Base-by-base conservation (phyloP, 2,329 filamentous ascomycete species). In the Beauveria varroae region DNA sequence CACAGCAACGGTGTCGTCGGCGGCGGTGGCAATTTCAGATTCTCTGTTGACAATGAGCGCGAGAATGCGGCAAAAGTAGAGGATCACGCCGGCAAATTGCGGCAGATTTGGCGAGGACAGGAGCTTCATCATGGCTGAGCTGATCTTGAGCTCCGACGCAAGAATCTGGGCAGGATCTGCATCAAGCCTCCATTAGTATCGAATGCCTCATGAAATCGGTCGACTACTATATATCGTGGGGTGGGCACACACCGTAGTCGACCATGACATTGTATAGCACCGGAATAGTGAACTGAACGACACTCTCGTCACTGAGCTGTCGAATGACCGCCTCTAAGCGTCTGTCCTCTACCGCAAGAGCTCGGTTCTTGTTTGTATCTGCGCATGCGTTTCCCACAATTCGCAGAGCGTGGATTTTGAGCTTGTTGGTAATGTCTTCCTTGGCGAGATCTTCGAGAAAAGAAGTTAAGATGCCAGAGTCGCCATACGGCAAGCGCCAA, bases 181-280 rank as follows among this genome's bases (percentile, higher is more conserved):
- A 20, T 2, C 64, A 26, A 30, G 8, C 1, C 12, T 43, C 14
- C 10, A 12, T 59, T 24, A 59, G 56, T 30, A 43, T 7, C 2
- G 4, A 14, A 59, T 40, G 12, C 20, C 16, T 43, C 9, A 9
- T 18, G 26, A 26, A 20, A 16, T 37, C 2, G 16, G 28, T 5
- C 6, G 14, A 14, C 20, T 24, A 1, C 9, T 40, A 9, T 2
- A 6, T n/a, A 10, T 8, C 8, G 5, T 20, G 16, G 8, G n/a
- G 28, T 37, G 26, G 1, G n/a, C 30, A 20, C 77, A 72, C 69
- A 86, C 84, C 82, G 68, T 86, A 87, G 68, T 88, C 85, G 16
- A 87, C 78, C 60, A 84, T 79, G 53, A 86, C 77, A 67, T 88
- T 88, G 70, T 81, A 86, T 4, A 87, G 71, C 8, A 87, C 85